These are phyloP conservation scores for Debaryomyces sp. DNA, from an alignment of 1,139 yeast species.

Conservation along the genomic window DNA sequence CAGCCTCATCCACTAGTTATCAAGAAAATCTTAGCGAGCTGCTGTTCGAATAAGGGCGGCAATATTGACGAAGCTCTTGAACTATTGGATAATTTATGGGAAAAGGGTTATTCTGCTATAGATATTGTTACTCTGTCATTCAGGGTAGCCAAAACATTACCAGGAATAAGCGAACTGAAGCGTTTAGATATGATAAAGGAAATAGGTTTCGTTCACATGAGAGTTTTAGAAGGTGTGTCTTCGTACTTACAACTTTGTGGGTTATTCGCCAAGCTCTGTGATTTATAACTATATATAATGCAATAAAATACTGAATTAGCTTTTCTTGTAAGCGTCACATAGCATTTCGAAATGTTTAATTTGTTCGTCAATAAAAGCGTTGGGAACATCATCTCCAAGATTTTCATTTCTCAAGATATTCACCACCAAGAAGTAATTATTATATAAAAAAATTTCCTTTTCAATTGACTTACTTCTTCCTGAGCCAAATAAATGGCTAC, in stretches of 20 bases:
- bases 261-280: slow-evolving; percentile 66
- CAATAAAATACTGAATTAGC: slow-evolving; percentile 2
- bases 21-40: slow-evolving; percentile 64
- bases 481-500: slow-evolving; percentile 41
- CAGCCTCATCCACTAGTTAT: slow-evolving; percentile 94
- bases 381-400: slow-evolving; percentile 29
- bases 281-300: slow-evolving; percentile 11
- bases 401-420: slow-evolving; percentile 52
- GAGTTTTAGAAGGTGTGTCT: slow-evolving; percentile 90
- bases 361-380: slow-evolving; percentile 57
- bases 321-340: slow-evolving; percentile 57
- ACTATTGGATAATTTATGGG: slow-evolving; percentile 73
- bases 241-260: slow-evolving; percentile 87
- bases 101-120: slow-evolving; percentile 88
- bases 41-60: slow-evolving; percentile 41
- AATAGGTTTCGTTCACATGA: slow-evolving; percentile 89
- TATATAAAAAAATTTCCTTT: slow-evolving; percentile 72
- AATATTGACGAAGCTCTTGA: slow-evolving; percentile 69
- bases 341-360: slow-evolving; percentile 62
- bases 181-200: slow-evolving; percentile 79
- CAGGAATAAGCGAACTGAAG: slow-evolving; percentile 63
- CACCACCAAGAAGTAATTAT: slow-evolving; percentile 65
- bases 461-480: slow-evolving; percentile 45
- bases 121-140: slow-evolving; percentile 92
- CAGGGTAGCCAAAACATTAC: slow-evolving; percentile 78